phyloP scores from a whole-genome alignment of 2,329 filamentous ascomycete species.

The Nothopassalora personata region DNA sequence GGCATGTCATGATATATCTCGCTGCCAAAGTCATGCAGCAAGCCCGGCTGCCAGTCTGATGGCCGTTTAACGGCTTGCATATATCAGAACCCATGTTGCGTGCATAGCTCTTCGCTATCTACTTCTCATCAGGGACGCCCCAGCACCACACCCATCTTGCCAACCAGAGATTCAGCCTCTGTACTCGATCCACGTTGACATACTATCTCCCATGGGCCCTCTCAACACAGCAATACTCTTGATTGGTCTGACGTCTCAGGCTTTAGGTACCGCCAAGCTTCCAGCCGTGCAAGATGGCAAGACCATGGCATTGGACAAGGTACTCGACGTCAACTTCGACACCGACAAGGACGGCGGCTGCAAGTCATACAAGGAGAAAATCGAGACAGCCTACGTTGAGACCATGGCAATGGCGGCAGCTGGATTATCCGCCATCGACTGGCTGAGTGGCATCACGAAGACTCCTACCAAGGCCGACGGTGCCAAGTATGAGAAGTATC shows the following conservation, averaged over 20 bases:
- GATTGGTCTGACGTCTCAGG: background rate
- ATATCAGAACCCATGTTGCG: no score
- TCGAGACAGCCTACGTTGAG: background rate
- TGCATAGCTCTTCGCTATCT: no score
- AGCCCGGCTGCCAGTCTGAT: no score
- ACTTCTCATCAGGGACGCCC: no score
- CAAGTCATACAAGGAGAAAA: background rate
- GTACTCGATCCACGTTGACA: no score
- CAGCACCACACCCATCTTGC: no score
- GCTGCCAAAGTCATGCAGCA: no score
- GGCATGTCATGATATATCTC: no score
- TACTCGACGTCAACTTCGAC: background rate
- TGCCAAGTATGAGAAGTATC: background rate
- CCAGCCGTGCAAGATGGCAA: background rate
- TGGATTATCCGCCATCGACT: background rate
- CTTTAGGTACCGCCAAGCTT: background rate
- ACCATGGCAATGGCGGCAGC: background rate
- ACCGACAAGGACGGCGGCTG: background rate
- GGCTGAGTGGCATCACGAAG: background rate
- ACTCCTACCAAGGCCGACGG: background rate
- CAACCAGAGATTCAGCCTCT: no score
- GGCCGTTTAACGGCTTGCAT: no score
- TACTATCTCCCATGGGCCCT: background rate
- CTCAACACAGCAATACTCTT: background rate
- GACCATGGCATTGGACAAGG: background rate